phyloP scores from a whole-genome alignment of 2,329 filamentous ascomycete species.

The Phaeomoniella chlamydospora region DNA sequence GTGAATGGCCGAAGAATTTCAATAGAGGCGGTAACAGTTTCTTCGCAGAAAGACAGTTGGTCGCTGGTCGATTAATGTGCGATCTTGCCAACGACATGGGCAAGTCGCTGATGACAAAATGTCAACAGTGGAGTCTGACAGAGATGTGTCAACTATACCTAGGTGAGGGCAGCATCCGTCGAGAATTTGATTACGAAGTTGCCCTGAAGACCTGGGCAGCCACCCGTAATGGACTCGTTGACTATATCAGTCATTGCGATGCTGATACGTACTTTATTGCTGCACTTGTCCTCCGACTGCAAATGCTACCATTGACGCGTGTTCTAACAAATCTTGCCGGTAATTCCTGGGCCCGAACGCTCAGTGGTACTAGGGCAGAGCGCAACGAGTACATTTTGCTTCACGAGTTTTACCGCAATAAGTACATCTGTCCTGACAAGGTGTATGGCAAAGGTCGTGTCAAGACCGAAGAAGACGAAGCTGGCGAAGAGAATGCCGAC shows the following conservation, averaged over 20 bases:
- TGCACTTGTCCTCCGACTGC: constrained; percentile 72
- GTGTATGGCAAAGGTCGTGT: constrained; percentile 62
- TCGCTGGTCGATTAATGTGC: constrained; percentile 78
- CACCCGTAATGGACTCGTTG: constrained; percentile 72
- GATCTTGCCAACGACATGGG: constrained; percentile 93
- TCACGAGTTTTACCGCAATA: constrained; percentile 91
- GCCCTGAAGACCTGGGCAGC: constrained; percentile 77
- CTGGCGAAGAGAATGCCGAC: constrained; percentile 49
- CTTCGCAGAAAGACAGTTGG: constrained; percentile 81
- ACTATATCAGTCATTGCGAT: constrained; percentile 88
- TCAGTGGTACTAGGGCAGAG: constrained; percentile 91
- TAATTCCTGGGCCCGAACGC: constrained; percentile 93
- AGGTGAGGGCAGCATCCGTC: constrained; percentile 50
- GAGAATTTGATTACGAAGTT: constrained; percentile 77
- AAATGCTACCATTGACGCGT: constrained; percentile 87
- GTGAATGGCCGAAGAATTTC: constrained; percentile 75
- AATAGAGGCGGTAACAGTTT: constrained; percentile 78
- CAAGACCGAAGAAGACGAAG: constrained; percentile 57
- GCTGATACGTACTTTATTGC: constrained; percentile 93
- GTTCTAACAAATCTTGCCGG: constrained; percentile 91
- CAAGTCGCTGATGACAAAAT: constrained; percentile 93
- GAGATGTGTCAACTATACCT: constrained; percentile 95
- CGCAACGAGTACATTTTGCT: constrained; percentile 98
- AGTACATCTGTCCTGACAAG: constrained; percentile 97
- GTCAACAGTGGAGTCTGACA: constrained; percentile 93